Evolutionary conservation across 805 yeast species (phyloP).

Genomic region (Debaryomyces tyrocola): DNA sequence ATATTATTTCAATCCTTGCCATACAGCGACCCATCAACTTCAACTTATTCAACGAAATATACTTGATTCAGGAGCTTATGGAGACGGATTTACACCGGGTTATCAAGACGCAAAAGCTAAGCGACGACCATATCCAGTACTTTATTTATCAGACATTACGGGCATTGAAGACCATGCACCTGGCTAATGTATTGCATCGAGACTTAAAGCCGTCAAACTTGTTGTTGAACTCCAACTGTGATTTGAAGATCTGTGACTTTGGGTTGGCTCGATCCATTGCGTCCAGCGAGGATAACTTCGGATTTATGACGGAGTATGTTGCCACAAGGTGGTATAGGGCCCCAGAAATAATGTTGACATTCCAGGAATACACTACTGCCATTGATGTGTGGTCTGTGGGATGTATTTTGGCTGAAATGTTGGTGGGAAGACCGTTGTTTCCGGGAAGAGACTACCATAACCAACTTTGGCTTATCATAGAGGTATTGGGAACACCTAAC

Average conservation of each 20-base stretch:
- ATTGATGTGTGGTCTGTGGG: conserved; percentile 98
- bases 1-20: conserved; percentile 85
- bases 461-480: conserved; percentile 82
- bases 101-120: conserved; percentile 74
- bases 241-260: conserved; percentile 90
- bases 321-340: conserved; percentile 98
- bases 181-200: conserved; percentile 91
- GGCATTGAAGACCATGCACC: conserved; percentile 87
- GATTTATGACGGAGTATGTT: conserved; percentile 93
- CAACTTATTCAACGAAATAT: conserved; percentile 82
- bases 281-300: conserved; percentile 62
- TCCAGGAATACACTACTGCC: conserved; percentile 90
- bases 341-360: conserved; percentile 95
- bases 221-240: conserved; percentile 87
- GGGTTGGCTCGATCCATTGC: conserved; percentile 80
- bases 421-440: conserved; percentile 82
- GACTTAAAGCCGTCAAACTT: conserved; percentile 90
- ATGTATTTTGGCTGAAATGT: conserved; percentile 89
- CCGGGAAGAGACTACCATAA: conserved; percentile 95
- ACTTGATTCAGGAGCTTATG: conserved; percentile 84
- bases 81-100: conserved; percentile 85
- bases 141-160: conserved; percentile 88
- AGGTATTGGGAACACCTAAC: conserved; percentile 84
- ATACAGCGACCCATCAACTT: conserved; percentile 80
- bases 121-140: conserved; percentile 93